These are phyloP conservation scores for Blastocystis sp. DNA, from an alignment of 352 stramenopile genomes.

Conservation along the genomic window DNA sequence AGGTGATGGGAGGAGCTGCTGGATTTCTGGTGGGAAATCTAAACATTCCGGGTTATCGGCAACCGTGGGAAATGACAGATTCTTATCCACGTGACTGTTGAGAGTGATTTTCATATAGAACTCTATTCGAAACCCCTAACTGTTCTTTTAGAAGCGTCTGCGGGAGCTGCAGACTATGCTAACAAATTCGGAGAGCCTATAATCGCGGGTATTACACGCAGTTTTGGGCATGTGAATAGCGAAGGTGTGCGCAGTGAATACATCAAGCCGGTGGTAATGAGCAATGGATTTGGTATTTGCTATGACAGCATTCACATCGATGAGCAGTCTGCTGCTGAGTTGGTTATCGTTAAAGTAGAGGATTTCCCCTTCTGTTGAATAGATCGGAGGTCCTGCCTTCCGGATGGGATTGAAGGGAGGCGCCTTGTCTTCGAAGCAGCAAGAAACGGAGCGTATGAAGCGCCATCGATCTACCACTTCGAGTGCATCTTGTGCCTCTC, in stretches of 20 bases:
- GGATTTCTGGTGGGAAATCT: constrained; percentile 90
- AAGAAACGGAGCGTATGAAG: constrained; percentile 68
- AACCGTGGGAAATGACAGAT: constrained; percentile 86
- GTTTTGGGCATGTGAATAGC: constrained; percentile 88
- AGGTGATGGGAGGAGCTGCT: constrained; percentile 82
- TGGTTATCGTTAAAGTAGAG: constrained; percentile 89
- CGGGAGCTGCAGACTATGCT: constrained; percentile 96
- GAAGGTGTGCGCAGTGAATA: constrained; percentile 92
- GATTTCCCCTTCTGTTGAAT: background rate
- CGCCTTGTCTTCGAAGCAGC: constrained; percentile 86
- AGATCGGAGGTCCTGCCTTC: constrained; percentile 90
- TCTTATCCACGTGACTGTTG: constrained; percentile 74
- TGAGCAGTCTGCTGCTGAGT: constrained; percentile 82
- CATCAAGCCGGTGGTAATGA: constrained; percentile 99
- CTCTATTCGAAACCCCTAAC: constrained; percentile 75
- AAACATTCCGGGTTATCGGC: constrained; percentile 84
- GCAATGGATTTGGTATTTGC: constrained; percentile 88
- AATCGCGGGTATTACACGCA: constrained; percentile 90
- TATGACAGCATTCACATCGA: constrained; percentile 86
- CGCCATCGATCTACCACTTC: constrained; percentile 32
- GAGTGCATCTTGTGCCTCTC: background rate
- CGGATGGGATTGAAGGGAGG: constrained; percentile 96
- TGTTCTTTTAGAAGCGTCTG: constrained; percentile 90
- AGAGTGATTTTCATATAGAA: background rate
- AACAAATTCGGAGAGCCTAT: constrained; percentile 99